Conservation (phyloP, 208 protist genomes). For the Wallacemonas sp. region DNA sequence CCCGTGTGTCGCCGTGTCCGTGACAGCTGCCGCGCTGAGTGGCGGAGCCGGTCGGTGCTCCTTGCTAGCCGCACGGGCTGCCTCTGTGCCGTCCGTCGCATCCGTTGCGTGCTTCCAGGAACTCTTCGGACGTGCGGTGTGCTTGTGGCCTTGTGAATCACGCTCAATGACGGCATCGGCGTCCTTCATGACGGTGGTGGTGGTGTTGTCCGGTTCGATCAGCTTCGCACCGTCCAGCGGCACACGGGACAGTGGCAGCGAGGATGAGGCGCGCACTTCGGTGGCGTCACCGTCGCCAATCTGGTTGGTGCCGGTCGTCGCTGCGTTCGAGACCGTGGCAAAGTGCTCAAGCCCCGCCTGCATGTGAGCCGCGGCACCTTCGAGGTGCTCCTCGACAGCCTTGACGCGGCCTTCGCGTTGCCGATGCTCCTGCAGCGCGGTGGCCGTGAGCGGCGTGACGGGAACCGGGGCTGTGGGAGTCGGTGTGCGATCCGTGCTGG, state of each 20-base stretch:
- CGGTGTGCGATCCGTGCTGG: background rate
- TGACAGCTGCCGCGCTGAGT: too few relatives aligned
- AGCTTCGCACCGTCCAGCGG: too few relatives aligned
- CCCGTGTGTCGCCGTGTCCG: background rate
- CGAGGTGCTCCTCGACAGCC: slow-evolving; percentile 14
- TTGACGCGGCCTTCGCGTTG: slow-evolving; percentile 12
- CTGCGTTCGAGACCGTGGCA: slow-evolving; percentile 12
- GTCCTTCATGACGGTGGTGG: too few relatives aligned
- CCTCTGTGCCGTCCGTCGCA: background rate
- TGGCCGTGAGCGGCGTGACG: slow-evolving; percentile 1
- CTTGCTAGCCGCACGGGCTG: too few relatives aligned
- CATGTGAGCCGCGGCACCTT: background rate
- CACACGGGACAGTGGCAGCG: too few relatives aligned
- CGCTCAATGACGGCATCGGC: too few relatives aligned
- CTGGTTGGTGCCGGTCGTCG: slow-evolving; percentile 15
- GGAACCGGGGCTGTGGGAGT: background rate
- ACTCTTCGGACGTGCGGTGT: slow-evolving; percentile 8
- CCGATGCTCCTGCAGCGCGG: background rate
- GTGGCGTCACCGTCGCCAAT: background rate
- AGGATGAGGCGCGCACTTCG: background rate
- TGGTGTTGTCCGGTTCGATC: too few relatives aligned
- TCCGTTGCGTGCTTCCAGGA: slow-evolving; percentile 8
- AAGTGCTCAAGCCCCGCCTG: background rate
- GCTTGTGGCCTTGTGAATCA: background rate
- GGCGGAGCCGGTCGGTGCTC: too few relatives aligned